Conservation (phyloP, 495 filamentous ascomycete genomes). For the Xylaria longipes region DNA sequence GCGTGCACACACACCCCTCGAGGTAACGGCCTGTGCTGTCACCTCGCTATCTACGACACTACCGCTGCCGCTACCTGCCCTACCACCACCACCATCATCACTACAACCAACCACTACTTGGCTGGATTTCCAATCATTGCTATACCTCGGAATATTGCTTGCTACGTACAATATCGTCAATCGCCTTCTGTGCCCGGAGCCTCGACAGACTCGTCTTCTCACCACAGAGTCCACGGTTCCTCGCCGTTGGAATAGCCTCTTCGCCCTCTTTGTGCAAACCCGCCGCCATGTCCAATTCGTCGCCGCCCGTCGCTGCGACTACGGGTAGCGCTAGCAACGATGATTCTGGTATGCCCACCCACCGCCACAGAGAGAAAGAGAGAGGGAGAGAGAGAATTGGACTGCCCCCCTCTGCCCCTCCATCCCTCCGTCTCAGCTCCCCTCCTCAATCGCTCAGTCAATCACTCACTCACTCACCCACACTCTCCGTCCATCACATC, state of each 20-base stretch:
- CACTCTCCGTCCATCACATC: neutral
- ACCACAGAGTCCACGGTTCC: constrained; percentile 23
- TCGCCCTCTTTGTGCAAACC: constrained; percentile 26
- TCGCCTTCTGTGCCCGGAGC: constrained; percentile 3
- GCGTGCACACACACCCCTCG: neutral
- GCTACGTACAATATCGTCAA: constrained; percentile 18
- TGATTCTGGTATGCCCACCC: constrained; percentile 38
- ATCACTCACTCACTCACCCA: neutral
- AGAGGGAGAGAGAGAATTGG: too few species aligned
- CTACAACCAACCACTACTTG: neutral
- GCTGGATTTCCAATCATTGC: constrained; percentile 9
- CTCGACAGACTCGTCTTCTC: constrained; percentile 3
- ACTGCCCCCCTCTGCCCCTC: constrained; percentile 23
- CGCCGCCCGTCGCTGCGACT: constrained; percentile 39
- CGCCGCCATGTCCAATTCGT: constrained; percentile 42
- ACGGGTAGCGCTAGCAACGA: constrained; percentile 43
- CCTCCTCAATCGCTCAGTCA: constrained; percentile 22
- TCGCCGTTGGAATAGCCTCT: constrained; percentile 25
- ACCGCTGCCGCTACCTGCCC: neutral
- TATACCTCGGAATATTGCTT: constrained; percentile 2
- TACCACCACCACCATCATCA: neutral
- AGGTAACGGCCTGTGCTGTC: neutral
- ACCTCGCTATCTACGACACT: neutral
- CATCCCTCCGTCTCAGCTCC: constrained; percentile 27
- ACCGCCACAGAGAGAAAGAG: neutral